A percentile compares a stretch with the other conserved stretches of the same genome.
Conservation (phyloP, 2,329 filamentous ascomycete genomes). For the Claviceps sp. region DNA sequence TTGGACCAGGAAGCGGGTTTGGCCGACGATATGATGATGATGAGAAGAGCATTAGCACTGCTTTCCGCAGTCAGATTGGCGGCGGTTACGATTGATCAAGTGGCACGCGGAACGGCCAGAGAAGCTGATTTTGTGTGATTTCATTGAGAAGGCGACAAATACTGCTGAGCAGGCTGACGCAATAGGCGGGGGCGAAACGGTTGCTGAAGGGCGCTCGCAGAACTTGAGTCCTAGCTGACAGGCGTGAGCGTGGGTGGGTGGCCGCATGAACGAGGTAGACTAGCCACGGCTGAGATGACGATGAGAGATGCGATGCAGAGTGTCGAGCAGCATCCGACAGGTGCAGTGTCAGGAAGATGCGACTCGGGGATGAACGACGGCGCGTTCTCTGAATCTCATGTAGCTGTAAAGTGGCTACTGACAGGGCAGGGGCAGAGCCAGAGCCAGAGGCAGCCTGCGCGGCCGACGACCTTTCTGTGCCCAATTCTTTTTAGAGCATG, state of each 20-base stretch:
- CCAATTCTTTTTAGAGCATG: not conserved
- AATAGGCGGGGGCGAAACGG: not conserved
- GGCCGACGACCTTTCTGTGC: not conserved
- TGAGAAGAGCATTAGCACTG: conserved; percentile 88
- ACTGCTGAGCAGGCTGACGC: not conserved
- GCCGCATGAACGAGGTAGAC: not conserved
- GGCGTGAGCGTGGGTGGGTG: not conserved
- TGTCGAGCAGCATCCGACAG: not conserved
- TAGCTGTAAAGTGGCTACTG: not conserved
- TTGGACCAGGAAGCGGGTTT: conserved; percentile 53
- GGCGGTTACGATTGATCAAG: conserved; percentile 44
- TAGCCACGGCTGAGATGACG: not conserved
- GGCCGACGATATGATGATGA: conserved; percentile 75
- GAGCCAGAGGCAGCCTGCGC: not conserved
- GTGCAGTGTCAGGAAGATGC: not conserved
- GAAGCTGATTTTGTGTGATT: conserved; percentile 1
- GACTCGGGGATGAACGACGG: not conserved
- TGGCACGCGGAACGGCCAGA: conserved; percentile 2
- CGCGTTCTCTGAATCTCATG: not conserved
- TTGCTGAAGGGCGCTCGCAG: not conserved
- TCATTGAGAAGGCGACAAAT: not conserved
- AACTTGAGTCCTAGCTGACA: not conserved
- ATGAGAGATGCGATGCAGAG: not conserved
- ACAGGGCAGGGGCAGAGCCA: not conserved
- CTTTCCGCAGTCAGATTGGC: conserved; percentile 90